These are phyloP conservation scores for Zygnema circumcarinatum DNA, from an alignment of 139 green algal species.

Conservation along the genomic window DNA sequence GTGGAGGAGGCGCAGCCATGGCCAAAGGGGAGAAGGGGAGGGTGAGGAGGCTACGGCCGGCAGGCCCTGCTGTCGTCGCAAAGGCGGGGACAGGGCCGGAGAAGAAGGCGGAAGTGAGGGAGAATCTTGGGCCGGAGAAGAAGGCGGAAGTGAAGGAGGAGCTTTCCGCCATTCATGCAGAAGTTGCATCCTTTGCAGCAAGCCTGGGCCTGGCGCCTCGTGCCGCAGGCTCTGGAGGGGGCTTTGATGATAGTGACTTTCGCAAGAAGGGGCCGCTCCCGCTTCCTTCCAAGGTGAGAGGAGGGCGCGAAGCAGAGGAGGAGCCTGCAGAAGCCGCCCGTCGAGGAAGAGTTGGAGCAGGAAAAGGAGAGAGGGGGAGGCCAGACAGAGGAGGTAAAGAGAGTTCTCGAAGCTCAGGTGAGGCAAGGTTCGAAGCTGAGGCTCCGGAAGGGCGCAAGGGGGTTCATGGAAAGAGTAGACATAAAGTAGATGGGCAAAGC, in stretches of 20 bases:
- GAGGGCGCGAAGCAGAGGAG: slow-evolving; percentile 10
- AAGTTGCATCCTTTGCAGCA: slow-evolving; percentile 43
- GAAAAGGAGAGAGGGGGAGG: slow-evolving; percentile 13
- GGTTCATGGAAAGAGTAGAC: not conserved
- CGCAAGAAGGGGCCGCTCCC: slow-evolving; percentile 17
- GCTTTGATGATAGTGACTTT: slow-evolving; percentile 53
- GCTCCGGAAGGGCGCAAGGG: not conserved
- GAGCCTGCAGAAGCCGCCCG: not conserved
- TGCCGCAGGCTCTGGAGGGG: not conserved
- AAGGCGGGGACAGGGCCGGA: too few species aligned
- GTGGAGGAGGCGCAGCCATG: too few species aligned
- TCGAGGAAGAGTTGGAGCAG: not conserved
- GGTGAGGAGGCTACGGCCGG: too few species aligned
- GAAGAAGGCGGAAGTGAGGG: too few species aligned
- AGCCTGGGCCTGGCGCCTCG: not conserved
- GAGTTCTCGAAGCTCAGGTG: slow-evolving; percentile 12
- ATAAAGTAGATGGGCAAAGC: not conserved
- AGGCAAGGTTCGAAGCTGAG: not conserved
- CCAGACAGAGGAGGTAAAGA: slow-evolving; percentile 18
- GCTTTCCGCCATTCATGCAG: slow-evolving; percentile 19
- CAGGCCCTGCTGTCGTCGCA: too few species aligned
- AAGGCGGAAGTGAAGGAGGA: too few species aligned
- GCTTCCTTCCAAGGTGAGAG: not conserved
- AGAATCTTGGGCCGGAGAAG: too few species aligned
- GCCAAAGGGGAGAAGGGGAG: too few species aligned